Evolutionary conservation across 2,329 filamentous ascomycete species (phyloP).

Genomic region (Pseudogymnoascus sp.): DNA sequence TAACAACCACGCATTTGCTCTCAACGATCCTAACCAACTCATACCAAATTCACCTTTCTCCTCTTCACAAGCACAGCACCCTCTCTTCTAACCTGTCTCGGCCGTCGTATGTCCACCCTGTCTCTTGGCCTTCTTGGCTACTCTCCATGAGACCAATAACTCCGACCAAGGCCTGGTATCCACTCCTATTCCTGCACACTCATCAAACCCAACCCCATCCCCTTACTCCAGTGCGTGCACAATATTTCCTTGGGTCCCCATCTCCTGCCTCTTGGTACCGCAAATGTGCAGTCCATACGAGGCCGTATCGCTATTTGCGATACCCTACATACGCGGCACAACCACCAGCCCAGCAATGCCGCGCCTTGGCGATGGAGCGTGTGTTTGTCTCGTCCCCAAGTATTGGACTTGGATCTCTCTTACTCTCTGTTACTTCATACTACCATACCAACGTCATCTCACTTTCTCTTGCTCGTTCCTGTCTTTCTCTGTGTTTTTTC

Average conservation of each 20-base stretch:
- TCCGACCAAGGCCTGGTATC: neutral
- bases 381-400: neutral
- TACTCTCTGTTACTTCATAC: neutral
- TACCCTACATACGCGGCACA: neutral
- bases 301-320: neutral
- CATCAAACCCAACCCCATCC: neutral
- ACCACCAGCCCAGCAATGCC: neutral
- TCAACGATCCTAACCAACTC: neutral
- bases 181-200: neutral
- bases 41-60: neutral
- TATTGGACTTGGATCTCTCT: neutral
- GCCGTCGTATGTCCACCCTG: neutral
- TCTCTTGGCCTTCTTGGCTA: constrained; percentile 5
- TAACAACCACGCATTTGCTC: neutral
- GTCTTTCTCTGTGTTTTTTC: neutral
- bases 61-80: neutral
- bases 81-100: constrained; percentile 2
- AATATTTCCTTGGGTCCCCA: neutral
- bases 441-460: neutral
- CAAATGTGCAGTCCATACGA: neutral
- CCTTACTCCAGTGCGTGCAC: neutral
- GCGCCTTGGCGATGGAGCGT: neutral
- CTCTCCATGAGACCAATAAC: neutral
- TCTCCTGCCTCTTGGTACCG: neutral
- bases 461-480: constrained; percentile 1